These are phyloP conservation scores for Emydomyces testavorans DNA, from an alignment of 2,329 filamentous ascomycete species.

Conservation along the genomic window DNA sequence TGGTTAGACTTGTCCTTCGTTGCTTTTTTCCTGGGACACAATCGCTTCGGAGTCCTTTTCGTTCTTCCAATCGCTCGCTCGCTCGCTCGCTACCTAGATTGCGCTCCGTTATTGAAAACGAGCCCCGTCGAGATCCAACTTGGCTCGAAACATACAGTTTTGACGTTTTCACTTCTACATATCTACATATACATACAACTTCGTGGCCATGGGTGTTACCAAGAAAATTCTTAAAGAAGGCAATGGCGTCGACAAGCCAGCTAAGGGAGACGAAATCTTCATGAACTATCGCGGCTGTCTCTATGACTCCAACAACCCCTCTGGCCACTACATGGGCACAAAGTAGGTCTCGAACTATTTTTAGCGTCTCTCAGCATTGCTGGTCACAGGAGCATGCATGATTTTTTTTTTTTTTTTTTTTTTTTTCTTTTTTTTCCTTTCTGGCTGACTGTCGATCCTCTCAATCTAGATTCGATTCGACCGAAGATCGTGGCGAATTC, in stretches of 20 bases:
- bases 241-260: conserved; percentile 48
- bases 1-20: background rate
- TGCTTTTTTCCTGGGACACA: background rate
- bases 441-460: conserved; percentile 9
- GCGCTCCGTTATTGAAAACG: background rate
- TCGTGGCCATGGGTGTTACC: conserved; percentile 53
- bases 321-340: conserved; percentile 53
- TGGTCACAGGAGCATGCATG: too few species aligned
- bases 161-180: too few species aligned
- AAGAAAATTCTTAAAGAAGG: conserved; percentile 56
- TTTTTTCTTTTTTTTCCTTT: background rate
- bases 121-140: too few species aligned
- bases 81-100: background rate
- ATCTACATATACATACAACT: background rate
- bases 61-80: background rate
- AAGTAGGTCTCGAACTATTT: conserved; percentile 46
- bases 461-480: conserved; percentile 69
- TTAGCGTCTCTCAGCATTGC: background rate
- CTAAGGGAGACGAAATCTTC: conserved; percentile 58
- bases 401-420: background rate
- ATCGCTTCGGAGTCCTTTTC: background rate
- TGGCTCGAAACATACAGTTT: too few species aligned
- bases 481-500: conserved; percentile 61
- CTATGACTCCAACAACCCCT: conserved; percentile 51
- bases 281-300: conserved; percentile 91